Evolutionary conservation across 139 green algal genomes (phyloP), one percentile per base, ranked within the genome.

Genomic region (Coelastrella sp.): DNA sequence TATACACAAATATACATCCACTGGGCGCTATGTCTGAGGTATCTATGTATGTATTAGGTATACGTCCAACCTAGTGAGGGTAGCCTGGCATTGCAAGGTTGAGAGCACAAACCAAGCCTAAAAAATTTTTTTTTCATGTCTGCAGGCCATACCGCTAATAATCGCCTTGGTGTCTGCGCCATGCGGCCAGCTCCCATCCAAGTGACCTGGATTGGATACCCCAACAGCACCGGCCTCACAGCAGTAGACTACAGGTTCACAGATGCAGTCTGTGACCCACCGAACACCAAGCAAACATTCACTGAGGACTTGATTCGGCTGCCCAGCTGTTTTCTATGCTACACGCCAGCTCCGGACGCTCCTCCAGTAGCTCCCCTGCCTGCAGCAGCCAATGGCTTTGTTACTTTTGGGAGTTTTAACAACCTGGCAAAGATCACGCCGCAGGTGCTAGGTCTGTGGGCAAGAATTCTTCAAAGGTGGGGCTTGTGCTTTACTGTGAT

Each of bases 341-440:
- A 99, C 94, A 99, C 97, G 5, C 98, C 98, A 22, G 89, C 95
- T 4, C 73, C 82, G 19, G 95, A 99, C 80, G 95, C 96, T 10
- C 97, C 97, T 1, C 66, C 92, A 0, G 98, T 99, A 49, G 91
- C 95, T 14, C 95, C 96, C 0, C 86, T 95, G 56, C 97, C 98
- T 14, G 95, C 95, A 8, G 24, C 94, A 0, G 4, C 76, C 20
- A 95, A 96, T 66, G 97, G 98, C 65, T 99, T 97, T 84, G 87
- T 99, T 65, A 99, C 98, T 0, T 99, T 99, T 93, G 98, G 98
- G 68, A 98, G 93, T 82, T 99, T 99, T 96, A 99, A 99, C 93
- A 96, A 96, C 86, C 95, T 99, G 70, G 98, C 98, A 63, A 99
- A 99, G 92, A 95, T 99, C 72, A 98, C 96, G 6, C 87, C 87